Percentiles rank a stretch among this genome's conserved stretches.
phyloP scores from a whole-genome alignment of 768 basidiomycete genomes.

The Calocera viscosa region DNA sequence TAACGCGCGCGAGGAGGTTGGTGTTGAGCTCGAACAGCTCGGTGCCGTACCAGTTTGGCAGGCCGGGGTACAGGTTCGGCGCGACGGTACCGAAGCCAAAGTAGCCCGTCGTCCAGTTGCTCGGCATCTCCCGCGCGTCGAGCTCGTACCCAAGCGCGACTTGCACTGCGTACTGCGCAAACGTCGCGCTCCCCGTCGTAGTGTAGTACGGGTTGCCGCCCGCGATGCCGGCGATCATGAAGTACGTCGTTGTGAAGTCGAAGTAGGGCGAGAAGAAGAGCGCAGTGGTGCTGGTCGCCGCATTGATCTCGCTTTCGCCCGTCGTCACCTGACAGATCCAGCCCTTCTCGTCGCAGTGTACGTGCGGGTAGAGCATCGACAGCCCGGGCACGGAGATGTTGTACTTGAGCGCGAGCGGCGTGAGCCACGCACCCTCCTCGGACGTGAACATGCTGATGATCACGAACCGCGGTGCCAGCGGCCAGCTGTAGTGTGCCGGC shows the following conservation, averaged over 20 bases:
- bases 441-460: conserved; percentile 18
- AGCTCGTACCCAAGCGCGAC: conserved; percentile 32
- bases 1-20: conserved; percentile 26
- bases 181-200: conserved; percentile 30
- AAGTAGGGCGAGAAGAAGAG: conserved; percentile 28
- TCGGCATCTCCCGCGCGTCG: conserved; percentile 33
- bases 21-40: conserved; percentile 39
- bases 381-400: conserved; percentile 32
- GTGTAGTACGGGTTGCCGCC: conserved; percentile 32
- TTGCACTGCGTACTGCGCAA: conserved; percentile 33
- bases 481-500: not conserved
- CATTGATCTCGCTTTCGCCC: conserved; percentile 35
- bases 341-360: conserved; percentile 28
- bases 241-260: conserved; percentile 32
- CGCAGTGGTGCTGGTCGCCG: conserved; percentile 29
- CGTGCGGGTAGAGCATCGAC: conserved; percentile 30
- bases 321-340: conserved; percentile 31
- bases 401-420: conserved; percentile 21
- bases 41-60: conserved; percentile 30
- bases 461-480: not conserved
- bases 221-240: conserved; percentile 33
- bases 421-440: conserved; percentile 23
- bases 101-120: conserved; percentile 31
- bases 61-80: conserved; percentile 22
- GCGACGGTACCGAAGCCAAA: conserved; percentile 25